These are phyloP conservation scores for Viola pubescens DNA, from an alignment of 441 rosid genomes.

Conservation along the genomic window DNA sequence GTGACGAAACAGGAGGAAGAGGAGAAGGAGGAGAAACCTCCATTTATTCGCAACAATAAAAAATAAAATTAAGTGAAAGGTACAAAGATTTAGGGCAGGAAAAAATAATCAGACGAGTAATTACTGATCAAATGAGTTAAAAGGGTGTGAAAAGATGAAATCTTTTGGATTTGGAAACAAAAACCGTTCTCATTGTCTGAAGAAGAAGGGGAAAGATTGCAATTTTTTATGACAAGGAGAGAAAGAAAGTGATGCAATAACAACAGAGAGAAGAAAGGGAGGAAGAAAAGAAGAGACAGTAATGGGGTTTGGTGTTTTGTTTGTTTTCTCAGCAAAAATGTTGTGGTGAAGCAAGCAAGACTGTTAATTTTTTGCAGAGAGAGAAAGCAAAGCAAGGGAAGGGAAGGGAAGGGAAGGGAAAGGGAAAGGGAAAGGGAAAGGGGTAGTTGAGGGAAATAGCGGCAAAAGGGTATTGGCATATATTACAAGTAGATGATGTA, in stretches of 20 bases:
- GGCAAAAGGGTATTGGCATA: conserved; percentile 9
- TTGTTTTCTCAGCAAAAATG: neutral
- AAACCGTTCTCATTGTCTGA: conserved; percentile 35
- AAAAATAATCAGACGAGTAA: neutral
- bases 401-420: conserved; percentile 15
- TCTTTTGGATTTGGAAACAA: conserved; percentile 4
- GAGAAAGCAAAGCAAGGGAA: conserved; percentile 15
- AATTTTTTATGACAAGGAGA: conserved; percentile 26
- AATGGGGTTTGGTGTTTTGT: neutral
- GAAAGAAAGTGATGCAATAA: conserved; percentile 34
- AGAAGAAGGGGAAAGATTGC: conserved; percentile 14
- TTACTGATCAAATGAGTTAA: neutral
- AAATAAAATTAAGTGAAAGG: neutral
- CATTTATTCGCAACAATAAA: neutral
- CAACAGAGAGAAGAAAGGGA: conserved; percentile 12
- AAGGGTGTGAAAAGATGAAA: conserved; percentile 9
- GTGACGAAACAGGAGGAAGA: conserved; percentile 15
- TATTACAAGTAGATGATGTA: conserved; percentile 1
- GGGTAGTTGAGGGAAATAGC: conserved; percentile 51
- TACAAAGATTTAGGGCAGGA: neutral
- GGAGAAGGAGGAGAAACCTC: conserved; percentile 5
- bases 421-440: conserved; percentile 3
- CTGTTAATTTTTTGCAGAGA: neutral
- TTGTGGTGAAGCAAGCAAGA: neutral
- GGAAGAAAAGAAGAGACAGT: conserved; percentile 11